A percentile compares a stretch with the other conserved stretches of the same genome.
phyloP scores from a whole-genome alignment of 1,284 basidiomycete genomes.

The Gastroboletus turbinatus region DNA sequence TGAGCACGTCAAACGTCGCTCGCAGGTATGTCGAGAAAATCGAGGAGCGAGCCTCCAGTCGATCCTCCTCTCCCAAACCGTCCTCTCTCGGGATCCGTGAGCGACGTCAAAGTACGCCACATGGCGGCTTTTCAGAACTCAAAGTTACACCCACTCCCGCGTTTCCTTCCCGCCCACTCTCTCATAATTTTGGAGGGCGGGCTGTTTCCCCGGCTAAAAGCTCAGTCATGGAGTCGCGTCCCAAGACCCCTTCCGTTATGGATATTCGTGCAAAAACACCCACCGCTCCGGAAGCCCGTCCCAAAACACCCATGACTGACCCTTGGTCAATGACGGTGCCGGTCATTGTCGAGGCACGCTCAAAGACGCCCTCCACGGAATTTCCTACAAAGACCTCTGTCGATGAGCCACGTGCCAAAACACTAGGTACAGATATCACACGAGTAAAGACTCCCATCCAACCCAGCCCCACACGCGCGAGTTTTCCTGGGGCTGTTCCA shows the following conservation, averaged over 20 bases:
- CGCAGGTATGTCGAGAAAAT: slow-evolving; percentile 40
- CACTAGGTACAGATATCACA: slow-evolving; percentile 15
- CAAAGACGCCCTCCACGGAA: slow-evolving; percentile 27
- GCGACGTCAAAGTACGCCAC: slow-evolving; percentile 38
- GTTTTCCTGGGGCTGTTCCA: slow-evolving; percentile 12
- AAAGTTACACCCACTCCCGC: slow-evolving; percentile 40
- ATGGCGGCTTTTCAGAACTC: slow-evolving; percentile 29
- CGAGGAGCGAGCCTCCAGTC: slow-evolving; percentile 25
- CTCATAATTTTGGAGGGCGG: slow-evolving; percentile 19
- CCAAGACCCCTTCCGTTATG: slow-evolving; percentile 17
- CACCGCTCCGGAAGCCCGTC: slow-evolving; percentile 3
- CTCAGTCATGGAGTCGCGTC: slow-evolving; percentile 15
- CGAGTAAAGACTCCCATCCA: slow-evolving; percentile 23
- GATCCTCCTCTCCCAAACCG: slow-evolving; percentile 16
- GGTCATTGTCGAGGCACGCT: slow-evolving; percentile 15
- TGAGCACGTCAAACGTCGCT: slow-evolving; percentile 37
- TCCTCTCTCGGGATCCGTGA: slow-evolving; percentile 28
- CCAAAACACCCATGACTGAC: slow-evolving; percentile 21
- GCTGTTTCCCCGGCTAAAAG: slow-evolving; percentile 13
- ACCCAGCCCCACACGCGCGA: slow-evolving; percentile 13
- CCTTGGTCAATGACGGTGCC: slow-evolving; percentile 10
- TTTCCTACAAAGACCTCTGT: slow-evolving; percentile 9
- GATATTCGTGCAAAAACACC: slow-evolving; percentile 18
- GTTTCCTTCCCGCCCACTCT: slow-evolving; percentile 30
- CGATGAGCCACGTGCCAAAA: slow-evolving; percentile 24